These are phyloP conservation scores for Toxoplasma gondii DNA, from an alignment of 169 alveolate species.

Conservation along the genomic window DNA sequence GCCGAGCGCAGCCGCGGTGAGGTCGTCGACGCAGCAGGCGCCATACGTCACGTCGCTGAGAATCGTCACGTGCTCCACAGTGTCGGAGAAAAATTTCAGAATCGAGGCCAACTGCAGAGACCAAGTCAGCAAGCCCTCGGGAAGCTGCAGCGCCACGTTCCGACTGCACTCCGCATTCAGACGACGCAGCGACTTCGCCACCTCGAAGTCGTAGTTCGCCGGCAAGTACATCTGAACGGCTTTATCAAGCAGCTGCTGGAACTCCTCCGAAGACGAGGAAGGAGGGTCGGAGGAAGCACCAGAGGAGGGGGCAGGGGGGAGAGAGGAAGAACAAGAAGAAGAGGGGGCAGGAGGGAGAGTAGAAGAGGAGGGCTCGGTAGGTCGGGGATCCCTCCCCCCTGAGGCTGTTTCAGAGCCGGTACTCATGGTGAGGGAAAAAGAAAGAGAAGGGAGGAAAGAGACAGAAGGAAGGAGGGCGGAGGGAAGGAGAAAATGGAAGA, in stretches of 20 bases:
- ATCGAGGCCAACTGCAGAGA: slow-evolving; percentile 90
- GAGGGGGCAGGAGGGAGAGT: not conserved
- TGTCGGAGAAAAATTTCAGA: slow-evolving; percentile 84
- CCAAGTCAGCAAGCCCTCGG: slow-evolving; percentile 94
- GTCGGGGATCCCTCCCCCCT: too few relatives aligned
- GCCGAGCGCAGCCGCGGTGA: slow-evolving; percentile 87
- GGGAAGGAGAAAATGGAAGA: not conserved
- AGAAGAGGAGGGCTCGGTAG: too few relatives aligned
- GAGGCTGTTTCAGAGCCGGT: too few relatives aligned
- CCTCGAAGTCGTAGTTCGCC: slow-evolving; percentile 95
- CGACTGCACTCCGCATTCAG: slow-evolving; percentile 81
- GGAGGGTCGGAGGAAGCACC: not conserved
- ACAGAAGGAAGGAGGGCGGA: not conserved
- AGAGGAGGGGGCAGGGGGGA: not conserved
- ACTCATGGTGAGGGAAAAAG: not conserved
- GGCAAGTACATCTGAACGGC: slow-evolving; percentile 82
- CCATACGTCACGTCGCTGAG: slow-evolving; percentile 99
- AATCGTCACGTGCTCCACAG: slow-evolving; percentile 77
- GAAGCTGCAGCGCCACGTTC: slow-evolving; percentile 95
- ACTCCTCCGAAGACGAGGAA: not conserved
- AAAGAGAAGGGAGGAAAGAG: not conserved
- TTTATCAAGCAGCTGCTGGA: slow-evolving; percentile 10
- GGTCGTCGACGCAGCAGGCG: slow-evolving; percentile 99
- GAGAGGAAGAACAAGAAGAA: not conserved
- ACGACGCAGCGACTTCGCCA: slow-evolving; percentile 90